Evolutionary conservation across 345 rosid genomes (phyloP).

Genomic region (Aquilaria yunnanensis): DNA sequence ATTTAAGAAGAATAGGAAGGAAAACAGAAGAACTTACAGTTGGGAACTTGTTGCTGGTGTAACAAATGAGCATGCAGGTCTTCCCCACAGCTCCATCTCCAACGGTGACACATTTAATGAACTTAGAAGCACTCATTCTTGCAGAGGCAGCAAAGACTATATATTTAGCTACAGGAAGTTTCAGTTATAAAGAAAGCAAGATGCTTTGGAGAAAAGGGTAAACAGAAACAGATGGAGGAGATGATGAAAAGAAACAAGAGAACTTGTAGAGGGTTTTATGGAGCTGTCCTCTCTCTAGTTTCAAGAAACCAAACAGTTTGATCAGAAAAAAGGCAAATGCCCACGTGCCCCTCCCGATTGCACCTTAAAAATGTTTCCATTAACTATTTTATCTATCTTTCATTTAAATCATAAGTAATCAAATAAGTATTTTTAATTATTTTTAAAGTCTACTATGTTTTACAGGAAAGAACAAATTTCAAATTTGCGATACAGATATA

Average conservation of each 20-base stretch:
- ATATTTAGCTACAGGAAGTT: conserved; percentile 14
- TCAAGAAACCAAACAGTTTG: no score
- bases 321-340: no score
- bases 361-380: no score
- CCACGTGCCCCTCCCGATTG: no score
- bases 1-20: background rate
- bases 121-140: conserved; percentile 90
- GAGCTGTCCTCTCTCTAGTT: no score
- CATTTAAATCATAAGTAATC: no score
- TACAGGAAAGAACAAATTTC: no score
- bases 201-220: conserved; percentile 14
- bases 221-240: conserved; percentile 18
- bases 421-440: no score
- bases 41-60: conserved; percentile 98
- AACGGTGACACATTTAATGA: conserved; percentile 97
- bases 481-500: no score
- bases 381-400: no score
- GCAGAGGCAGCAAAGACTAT: conserved; percentile 12
- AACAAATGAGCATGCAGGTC: conserved; percentile 99
- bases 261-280: no score
- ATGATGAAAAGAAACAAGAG: conserved; percentile 13
- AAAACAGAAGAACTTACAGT: conserved; percentile 44
- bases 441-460: no score
- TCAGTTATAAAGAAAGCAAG: conserved; percentile 13
- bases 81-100: conserved; percentile 99